Evolutionary conservation across 129 eudicot genomes (phyloP), one percentile per base, ranked within the genome.

Genomic region (Chrysanthemum makinoi): DNA sequence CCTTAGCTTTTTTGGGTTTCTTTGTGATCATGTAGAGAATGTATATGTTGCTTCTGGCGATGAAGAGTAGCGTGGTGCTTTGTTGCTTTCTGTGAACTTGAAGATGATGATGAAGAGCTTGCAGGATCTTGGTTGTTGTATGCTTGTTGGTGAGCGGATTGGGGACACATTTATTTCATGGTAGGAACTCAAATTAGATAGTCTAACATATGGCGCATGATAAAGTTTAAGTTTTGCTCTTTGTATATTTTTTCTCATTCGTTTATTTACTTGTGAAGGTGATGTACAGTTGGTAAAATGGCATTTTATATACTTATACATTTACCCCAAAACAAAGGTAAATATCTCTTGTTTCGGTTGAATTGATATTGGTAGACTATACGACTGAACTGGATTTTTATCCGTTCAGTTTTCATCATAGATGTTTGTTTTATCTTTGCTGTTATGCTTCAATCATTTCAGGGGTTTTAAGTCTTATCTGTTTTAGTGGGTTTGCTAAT

Each of bases 281-380:
- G 15, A 86, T 92, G 98, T 89, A 89, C 72, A 92, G 75, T 60
- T n/a, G n/a, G n/a, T n/a, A n/a, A n/a, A n/a, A n/a, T 92, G 95
- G 96, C 96, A 63, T 89, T 92, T 81, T 79, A 79, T 92, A 71
- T 92, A 84, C 81, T 75, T 92, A 76, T 92, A 96, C n/a, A n/a
- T n/a, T 96, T 87, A 52, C 79, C 98, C 96, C 24, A 89, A 86
- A 82, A 92, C 98, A 53, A 92, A 81, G 95, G 98, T 92, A 35
- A 66, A 58, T 12, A 39, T 68, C 24, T 62, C 12, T 53, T 64
- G 55, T 10, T 69, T 60, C 44, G 1, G 10, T 39, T 6, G 44
- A 6, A 39, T 39, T 39, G 44, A 39, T 39, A 39, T 39, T 39
- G 44, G 44, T 39, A 39, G 44, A 39, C 43, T 35, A 35, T 35